Percentiles rank a stretch among this genome's conserved stretches.
These are phyloP conservation scores for Globisporangium emineosum DNA, from an alignment of 352 stramenopile species.

Conservation along the genomic window DNA sequence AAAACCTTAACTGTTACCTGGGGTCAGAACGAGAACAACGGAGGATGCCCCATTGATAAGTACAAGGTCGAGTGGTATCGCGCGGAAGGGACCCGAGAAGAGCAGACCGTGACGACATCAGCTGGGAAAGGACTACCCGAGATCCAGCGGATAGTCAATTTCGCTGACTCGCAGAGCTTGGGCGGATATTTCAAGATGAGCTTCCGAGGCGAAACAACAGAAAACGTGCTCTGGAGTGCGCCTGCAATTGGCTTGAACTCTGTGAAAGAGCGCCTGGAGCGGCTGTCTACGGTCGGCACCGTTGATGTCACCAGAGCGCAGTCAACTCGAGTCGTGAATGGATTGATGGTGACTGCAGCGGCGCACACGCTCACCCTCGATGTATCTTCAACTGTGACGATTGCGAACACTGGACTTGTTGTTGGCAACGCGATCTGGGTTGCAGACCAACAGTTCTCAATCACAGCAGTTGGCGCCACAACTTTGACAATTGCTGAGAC, in stretches of 20 bases:
- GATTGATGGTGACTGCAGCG: slow-evolving; percentile 30
- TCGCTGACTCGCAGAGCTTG: slow-evolving; percentile 54
- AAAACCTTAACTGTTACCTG: slow-evolving; percentile 54
- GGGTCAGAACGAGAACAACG: slow-evolving; percentile 27
- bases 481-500: slow-evolving; percentile 22
- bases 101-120: slow-evolving; percentile 79
- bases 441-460: slow-evolving; percentile 33
- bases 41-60: slow-evolving; percentile 47
- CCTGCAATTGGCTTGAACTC: slow-evolving; percentile 49
- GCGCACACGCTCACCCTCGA: slow-evolving; percentile 33
- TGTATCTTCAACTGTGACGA: slow-evolving; percentile 21
- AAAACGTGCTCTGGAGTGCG: slow-evolving; percentile 72
- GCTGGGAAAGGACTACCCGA: slow-evolving; percentile 62
- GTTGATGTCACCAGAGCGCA: slow-evolving; percentile 47
- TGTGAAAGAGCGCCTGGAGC: slow-evolving; percentile 66
- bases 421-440: slow-evolving; percentile 52
- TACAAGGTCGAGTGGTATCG: slow-evolving; percentile 83
- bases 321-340: slow-evolving; percentile 41
- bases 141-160: slow-evolving; percentile 53
- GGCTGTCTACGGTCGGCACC: slow-evolving; percentile 58
- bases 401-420: slow-evolving; percentile 24
- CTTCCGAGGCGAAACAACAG: slow-evolving; percentile 54
- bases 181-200: slow-evolving; percentile 66
- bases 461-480: slow-evolving; percentile 14
- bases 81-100: slow-evolving; percentile 41